Percentiles rank a stretch among this genome's conserved stretches.
These are phyloP conservation scores for Cordia subcordata DNA, from an alignment of 257 asterid species.

Conservation along the genomic window DNA sequence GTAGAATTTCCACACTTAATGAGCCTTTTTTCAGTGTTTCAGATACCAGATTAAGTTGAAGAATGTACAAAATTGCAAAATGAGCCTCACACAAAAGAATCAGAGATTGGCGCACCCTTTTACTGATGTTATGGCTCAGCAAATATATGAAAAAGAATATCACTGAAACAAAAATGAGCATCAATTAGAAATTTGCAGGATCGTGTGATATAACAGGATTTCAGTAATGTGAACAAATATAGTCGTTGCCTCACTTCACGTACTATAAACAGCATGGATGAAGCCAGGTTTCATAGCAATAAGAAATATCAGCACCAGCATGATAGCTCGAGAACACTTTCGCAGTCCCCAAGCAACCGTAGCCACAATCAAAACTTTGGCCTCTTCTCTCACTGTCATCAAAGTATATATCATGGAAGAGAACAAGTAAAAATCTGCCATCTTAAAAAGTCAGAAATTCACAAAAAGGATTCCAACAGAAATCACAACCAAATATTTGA, in stretches of 20 bases:
- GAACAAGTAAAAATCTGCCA: constrained; percentile 4
- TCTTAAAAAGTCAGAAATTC: background rate
- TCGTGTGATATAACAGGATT: constrained; percentile 2
- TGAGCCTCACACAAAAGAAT: constrained; percentile 94
- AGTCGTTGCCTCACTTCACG: constrained; percentile 21
- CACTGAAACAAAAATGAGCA: constrained; percentile 58
- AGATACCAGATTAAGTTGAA: constrained; percentile 82
- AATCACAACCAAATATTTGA: background rate
- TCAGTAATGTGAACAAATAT: background rate
- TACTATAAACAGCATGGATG: constrained; percentile 91
- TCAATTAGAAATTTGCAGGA: constrained; percentile 26
- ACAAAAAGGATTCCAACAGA: background rate
- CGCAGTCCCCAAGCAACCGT: constrained; percentile 98
- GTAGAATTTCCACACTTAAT: constrained; percentile 55
- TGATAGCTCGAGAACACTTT: constrained; percentile 89
- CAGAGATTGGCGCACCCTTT: constrained; percentile 75
- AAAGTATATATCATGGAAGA: constrained; percentile 13
- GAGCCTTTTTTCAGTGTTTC: constrained; percentile 62
- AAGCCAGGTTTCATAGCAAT: constrained; percentile 94
- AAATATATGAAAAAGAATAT: constrained; percentile 84
- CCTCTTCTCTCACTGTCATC: constrained; percentile 82
- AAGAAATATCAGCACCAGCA: constrained; percentile 80
- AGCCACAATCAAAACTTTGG: constrained; percentile 88
- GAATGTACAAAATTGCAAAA: constrained; percentile 78
- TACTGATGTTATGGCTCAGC: constrained; percentile 66